A percentile compares a stretch with the other conserved stretches of the same genome.
phyloP scores from a whole-genome alignment of 306 rosid species.

The Quercus parvula region DNA sequence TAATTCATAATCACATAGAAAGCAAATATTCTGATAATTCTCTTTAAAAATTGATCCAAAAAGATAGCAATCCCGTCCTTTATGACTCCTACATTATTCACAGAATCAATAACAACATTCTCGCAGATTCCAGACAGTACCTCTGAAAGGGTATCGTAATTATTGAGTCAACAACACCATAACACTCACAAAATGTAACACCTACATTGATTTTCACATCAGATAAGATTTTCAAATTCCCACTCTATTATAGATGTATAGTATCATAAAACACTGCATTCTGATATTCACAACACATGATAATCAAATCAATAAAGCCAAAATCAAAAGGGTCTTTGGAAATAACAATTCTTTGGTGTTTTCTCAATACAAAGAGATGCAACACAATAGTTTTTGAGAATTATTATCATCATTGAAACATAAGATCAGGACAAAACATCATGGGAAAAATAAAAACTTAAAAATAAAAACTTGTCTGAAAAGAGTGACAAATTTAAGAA shows the following conservation, averaged over 20 bases:
- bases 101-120: background rate
- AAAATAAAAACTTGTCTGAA: background rate
- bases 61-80: background rate
- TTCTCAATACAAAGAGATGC: background rate
- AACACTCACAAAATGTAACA: background rate
- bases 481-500: background rate
- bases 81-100: background rate
- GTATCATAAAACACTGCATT: too few relatives aligned
- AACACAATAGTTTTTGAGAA: background rate
- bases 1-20: background rate
- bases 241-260: background rate
- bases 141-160: background rate
- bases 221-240: background rate
- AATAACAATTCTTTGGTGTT: too few relatives aligned
- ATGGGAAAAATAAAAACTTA: background rate
- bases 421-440: background rate
- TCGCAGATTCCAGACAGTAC: background rate
- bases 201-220: background rate
- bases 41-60: background rate
- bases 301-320: too few relatives aligned
- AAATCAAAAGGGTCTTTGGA: too few relatives aligned
- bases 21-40: background rate
- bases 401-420: background rate
- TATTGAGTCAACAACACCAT: background rate
- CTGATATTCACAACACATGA: too few relatives aligned